A percentile compares a stretch with the other conserved stretches of the same genome.
Evolutionary conservation across 768 basidiomycete genomes (phyloP).

Genomic region (Lactarius indigo): DNA sequence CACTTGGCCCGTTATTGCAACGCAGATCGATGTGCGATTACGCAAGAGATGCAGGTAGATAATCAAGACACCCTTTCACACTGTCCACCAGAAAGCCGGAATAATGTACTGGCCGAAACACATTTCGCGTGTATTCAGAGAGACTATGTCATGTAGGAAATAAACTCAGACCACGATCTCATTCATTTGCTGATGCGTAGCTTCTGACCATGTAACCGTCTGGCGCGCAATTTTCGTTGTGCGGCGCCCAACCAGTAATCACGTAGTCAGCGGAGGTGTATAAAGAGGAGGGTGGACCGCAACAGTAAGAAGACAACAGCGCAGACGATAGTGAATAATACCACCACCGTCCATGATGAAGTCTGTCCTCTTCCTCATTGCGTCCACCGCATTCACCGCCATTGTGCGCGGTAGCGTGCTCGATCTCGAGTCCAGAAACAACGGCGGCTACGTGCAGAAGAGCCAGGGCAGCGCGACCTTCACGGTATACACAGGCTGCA

Average conservation of each 20-base stretch:
- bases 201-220: not conserved
- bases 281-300: not conserved
- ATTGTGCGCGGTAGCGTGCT: not conserved
- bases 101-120: too few relatives aligned
- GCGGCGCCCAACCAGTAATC: not conserved
- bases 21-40: not conserved
- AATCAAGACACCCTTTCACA: too few relatives aligned
- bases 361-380: not conserved
- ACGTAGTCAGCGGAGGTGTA: not conserved
- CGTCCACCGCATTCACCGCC: not conserved
- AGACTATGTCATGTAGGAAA: not conserved
- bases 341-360: not conserved
- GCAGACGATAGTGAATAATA: too few relatives aligned
- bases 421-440: too few relatives aligned
- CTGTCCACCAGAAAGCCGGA: too few relatives aligned
- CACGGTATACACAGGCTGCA: constrained; percentile 53
- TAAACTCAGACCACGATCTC: not conserved
- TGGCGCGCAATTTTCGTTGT: not conserved
- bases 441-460: constrained; percentile 54
- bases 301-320: not conserved
- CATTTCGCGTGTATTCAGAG: too few relatives aligned
- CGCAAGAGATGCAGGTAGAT: too few relatives aligned
- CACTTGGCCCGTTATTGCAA: not conserved
- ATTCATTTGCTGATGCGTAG: not conserved
- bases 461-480: constrained; percentile 52